These are phyloP conservation scores for Camellia granthamiana DNA, from an alignment of 148 eudicot genomes.

Conservation along the genomic window DNA sequence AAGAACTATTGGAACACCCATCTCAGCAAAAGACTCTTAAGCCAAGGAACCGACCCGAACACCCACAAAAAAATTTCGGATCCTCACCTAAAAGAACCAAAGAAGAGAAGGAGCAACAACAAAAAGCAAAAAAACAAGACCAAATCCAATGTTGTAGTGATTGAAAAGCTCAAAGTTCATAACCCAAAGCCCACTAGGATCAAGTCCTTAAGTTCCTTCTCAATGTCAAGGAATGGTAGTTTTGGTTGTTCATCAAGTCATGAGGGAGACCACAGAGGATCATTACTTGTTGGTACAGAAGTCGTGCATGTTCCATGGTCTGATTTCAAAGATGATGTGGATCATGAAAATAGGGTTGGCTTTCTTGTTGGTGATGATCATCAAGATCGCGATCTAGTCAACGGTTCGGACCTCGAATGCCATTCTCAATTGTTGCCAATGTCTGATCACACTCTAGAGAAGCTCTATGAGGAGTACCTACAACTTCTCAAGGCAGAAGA, in stretches of 20 bases:
- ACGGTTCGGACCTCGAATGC: neutral
- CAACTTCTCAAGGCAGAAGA: neutral
- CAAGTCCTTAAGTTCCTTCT: constrained; percentile 22
- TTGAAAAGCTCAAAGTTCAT: constrained; percentile 29
- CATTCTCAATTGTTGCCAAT: neutral
- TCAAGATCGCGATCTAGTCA: neutral
- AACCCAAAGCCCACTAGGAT: constrained; percentile 44
- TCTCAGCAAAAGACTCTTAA: constrained; percentile 39
- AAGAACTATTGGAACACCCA: constrained; percentile 74
- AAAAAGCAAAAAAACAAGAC: constrained; percentile 7
- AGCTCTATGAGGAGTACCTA: neutral
- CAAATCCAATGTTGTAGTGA: neutral
- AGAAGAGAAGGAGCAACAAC: constrained; percentile 14
- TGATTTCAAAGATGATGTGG: neutral
- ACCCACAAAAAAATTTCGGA: constrained; percentile 34
- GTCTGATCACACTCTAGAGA: neutral
- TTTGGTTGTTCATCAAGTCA: constrained; percentile 21
- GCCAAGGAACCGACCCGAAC: constrained; percentile 38
- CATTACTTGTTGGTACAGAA: neutral
- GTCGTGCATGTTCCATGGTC: neutral
- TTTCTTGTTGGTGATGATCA: neutral
- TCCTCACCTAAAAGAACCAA: neutral
- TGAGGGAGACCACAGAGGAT: neutral
- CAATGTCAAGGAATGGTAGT: constrained; percentile 36
- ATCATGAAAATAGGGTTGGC: neutral